Conservation (phyloP, 1,284 basidiomycete genomes). For the Gomphus bonarii region DNA sequence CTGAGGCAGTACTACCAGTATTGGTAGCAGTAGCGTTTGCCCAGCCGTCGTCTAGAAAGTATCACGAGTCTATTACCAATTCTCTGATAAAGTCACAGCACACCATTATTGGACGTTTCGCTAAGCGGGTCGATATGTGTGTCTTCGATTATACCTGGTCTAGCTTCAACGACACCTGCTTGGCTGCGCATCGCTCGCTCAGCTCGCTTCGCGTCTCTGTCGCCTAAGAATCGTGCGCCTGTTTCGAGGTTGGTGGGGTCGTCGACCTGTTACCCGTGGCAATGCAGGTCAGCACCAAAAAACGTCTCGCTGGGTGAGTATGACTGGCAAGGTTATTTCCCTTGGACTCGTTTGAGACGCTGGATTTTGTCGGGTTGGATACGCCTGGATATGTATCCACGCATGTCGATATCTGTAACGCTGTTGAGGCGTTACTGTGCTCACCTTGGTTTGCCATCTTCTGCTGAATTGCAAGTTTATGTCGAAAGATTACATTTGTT, state of each 20-base stretch:
- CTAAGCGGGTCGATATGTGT: conserved; percentile 40
- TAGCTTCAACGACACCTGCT: conserved; percentile 38
- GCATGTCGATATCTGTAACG: conserved; percentile 21
- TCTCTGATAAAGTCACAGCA: too few species aligned
- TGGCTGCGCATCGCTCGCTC: conserved; percentile 27
- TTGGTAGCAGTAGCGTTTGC: conserved; percentile 30
- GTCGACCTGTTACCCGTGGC: conserved; percentile 23
- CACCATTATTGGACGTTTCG: conserved; percentile 34
- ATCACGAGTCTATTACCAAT: not conserved
- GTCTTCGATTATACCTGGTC: conserved; percentile 42
- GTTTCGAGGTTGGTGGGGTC: conserved; percentile 28
- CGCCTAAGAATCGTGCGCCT: conserved; percentile 28
- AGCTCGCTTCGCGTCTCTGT: conserved; percentile 28
- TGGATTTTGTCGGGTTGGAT: conserved; percentile 34
- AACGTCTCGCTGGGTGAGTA: not conserved
- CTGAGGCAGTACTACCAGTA: too few species aligned
- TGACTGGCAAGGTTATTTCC: conserved; percentile 32
- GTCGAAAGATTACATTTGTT: not conserved
- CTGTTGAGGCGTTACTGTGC: conserved; percentile 18
- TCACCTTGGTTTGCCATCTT: conserved; percentile 4
- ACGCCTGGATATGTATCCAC: conserved; percentile 33
- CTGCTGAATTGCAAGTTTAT: not conserved
- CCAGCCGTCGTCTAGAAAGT: conserved; percentile 31
- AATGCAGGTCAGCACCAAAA: not conserved
- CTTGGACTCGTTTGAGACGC: conserved; percentile 27